phyloP scores from a whole-genome alignment of 805 yeast genomes.

The Saccharomycopsis fermentans region DNA sequence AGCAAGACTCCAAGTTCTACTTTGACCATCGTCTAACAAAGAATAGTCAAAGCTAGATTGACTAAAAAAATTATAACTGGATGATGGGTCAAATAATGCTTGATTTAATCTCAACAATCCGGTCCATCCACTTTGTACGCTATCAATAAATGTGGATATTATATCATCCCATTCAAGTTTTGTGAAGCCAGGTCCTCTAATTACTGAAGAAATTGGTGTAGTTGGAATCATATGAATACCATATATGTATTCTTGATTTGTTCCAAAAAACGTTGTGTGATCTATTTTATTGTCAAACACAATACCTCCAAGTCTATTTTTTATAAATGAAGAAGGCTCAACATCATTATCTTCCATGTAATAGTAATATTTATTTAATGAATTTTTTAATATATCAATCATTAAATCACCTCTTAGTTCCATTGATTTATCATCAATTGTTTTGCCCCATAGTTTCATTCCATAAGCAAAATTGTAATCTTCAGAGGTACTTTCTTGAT shows the following conservation, averaged over 20 bases:
- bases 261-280: slow-evolving; percentile 63
- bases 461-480: slow-evolving; percentile 62
- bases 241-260: slow-evolving; percentile 50
- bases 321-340: slow-evolving; percentile 39
- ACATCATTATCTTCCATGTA: slow-evolving; percentile 41
- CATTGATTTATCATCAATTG: slow-evolving; percentile 44
- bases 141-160: neutral
- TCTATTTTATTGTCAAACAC: slow-evolving; percentile 61
- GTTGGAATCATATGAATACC: slow-evolving; percentile 75
- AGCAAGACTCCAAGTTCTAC: slow-evolving; percentile 49
- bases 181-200: slow-evolving; percentile 44
- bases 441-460: slow-evolving; percentile 57
- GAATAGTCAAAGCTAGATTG: slow-evolving; percentile 24
- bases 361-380: slow-evolving; percentile 44
- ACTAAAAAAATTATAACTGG: slow-evolving; percentile 36
- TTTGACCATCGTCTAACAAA: slow-evolving; percentile 54
- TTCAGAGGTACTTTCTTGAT: slow-evolving; percentile 62
- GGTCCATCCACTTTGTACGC: slow-evolving; percentile 8
- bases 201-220: slow-evolving; percentile 54
- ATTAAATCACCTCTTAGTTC: slow-evolving; percentile 46
- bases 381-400: slow-evolving; percentile 41
- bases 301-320: slow-evolving; percentile 59
- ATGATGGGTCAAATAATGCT: slow-evolving; percentile 34
- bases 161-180: slow-evolving; percentile 46
- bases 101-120: slow-evolving; percentile 31